Base-by-base conservation (phyloP, 129 eudicot species). In the Centrapalus pauciflorus region DNA sequence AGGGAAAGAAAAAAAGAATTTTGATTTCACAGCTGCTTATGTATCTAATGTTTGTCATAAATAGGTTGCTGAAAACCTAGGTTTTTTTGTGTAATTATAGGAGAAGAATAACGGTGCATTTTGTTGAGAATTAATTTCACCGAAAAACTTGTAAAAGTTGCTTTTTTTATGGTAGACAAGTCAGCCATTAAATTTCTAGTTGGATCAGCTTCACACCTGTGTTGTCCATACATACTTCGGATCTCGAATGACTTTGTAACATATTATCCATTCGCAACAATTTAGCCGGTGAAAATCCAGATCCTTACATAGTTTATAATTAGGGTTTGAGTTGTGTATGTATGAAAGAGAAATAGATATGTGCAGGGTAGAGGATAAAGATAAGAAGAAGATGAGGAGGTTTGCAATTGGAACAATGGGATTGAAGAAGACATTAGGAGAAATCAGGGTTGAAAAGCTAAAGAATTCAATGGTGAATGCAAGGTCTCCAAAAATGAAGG, bases 401-500 rank as follows among this genome's bases (percentile, higher is more conserved):
- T 77, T 76, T 69, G 73, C 34, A 28, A 74, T 74, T 27, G 79
- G 79, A 26, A 20, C 28, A 46, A 90, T 87, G 98, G 96, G 98
- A 43, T 72, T 85, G 59, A 89, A 83, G 81, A 79, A 83, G 81
- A 79, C 66, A n/a, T 72, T 79, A 21, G 87, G 84, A 1, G 82
- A 64, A 26, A 66, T 71, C 29, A 82, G 82, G 60, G 82, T 83
- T 68, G 95, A 83, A 58, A 91, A 81, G 75, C 17, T 85, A 21
- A 87, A 74, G 74, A 68, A 67, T 43, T 69, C 80, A 1, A 74
- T 74, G 51, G 73, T 16, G 77, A 80, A 74, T 28, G 81, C 87
- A 0, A 72, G 82, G 79, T 86, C 96, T 19, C 48, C 73, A 3
- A 83, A 72, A 10, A 84, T 85, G 95, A 93, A 93, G 92, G 52